phyloP scores from a whole-genome alignment of 805 yeast genomes.

The Scheffersomyces stipitis region DNA sequence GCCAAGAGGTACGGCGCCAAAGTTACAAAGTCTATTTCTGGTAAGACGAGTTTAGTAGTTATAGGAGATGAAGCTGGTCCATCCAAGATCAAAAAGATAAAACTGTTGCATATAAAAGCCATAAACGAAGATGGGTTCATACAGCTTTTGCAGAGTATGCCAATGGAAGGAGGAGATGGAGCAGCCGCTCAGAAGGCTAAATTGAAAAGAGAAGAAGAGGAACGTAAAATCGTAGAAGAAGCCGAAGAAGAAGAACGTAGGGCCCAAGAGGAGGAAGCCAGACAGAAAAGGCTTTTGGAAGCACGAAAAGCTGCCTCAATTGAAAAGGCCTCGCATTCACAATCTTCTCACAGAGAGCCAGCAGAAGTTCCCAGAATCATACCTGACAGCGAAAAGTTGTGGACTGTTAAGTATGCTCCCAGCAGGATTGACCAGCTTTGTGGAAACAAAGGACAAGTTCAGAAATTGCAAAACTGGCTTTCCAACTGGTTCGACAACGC shows the following conservation, averaged over 20 bases:
- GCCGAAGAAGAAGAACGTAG: slow-evolving; percentile 34
- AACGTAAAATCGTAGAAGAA: slow-evolving; percentile 48
- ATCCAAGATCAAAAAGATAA: slow-evolving; percentile 81
- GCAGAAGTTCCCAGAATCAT: slow-evolving; percentile 28
- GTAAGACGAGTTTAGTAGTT: slow-evolving; percentile 84
- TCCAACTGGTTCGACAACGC: slow-evolving; percentile 66
- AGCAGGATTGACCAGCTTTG: slow-evolving; percentile 71
- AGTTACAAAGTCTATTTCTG: slow-evolving; percentile 81
- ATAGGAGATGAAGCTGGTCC: slow-evolving; percentile 97
- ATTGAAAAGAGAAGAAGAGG: slow-evolving; percentile 68
- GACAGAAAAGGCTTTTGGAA: slow-evolving; percentile 26
- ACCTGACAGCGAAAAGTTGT: slow-evolving; percentile 62
- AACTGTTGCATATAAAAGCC: slow-evolving; percentile 70
- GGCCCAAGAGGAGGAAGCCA: slow-evolving; percentile 41
- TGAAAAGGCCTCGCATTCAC: slow-evolving; percentile 13
- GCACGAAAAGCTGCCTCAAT: slow-evolving; percentile 34
- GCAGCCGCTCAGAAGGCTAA: slow-evolving; percentile 72
- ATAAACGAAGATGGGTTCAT: slow-evolving; percentile 86
- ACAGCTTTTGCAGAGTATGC: slow-evolving; percentile 73
- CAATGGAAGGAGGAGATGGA: slow-evolving; percentile 90
- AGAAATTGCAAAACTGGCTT: slow-evolving; percentile 72
- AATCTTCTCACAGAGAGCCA: slow-evolving; percentile 4
- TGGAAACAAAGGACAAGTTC: slow-evolving; percentile 82
- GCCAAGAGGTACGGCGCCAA: slow-evolving; percentile 90
- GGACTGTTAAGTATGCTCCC: slow-evolving; percentile 97